Base-by-base conservation (phyloP, 495 filamentous ascomycete species). In the Penicillium subrubescens region DNA sequence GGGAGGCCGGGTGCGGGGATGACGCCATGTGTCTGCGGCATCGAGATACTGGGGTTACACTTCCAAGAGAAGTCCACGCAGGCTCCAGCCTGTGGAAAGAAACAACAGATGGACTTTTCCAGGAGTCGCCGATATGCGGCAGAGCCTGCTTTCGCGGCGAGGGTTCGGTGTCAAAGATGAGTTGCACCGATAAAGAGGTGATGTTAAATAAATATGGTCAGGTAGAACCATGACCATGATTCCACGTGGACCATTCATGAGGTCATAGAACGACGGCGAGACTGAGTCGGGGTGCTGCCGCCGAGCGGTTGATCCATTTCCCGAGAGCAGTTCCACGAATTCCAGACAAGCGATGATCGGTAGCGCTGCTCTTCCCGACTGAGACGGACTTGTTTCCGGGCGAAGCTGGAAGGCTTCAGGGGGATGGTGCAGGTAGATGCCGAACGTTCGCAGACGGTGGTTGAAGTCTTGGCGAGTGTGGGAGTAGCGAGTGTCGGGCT, bases 291-390 rank as follows among this genome's bases (percentile, higher is more conserved):
- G 15, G 54, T 58, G 27, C 35, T 56, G 27, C 60, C 62, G 19
- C 58, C 69, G 31, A 74, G 37, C n/a, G 71, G 70, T 63, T 68
- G 69, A 25, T 60, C 65, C 34, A 72, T 55, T 34, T 72, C 70
- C 44, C 46, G 68, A 17, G 71, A 68, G 52, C 67, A 74, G 27
- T 68, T 72, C 71, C 71, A 72, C 8, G 67, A 60, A 12, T 66
- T 72, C 71, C 71, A 70, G 17, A 62, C 57, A 7, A 73, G 25
- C 3, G 65, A 70, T 3, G 71, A 68, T 8, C 71, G 71, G 27
- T 74, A 74, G 15, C 65, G 65, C 57, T 75, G 73, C 64, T 77
- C 75, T 59, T 77, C 75, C n/a, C 73, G 72, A 4, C 73, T 64
- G 23, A 77, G 68, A 3, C 70, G 67, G 5, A 75, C 66, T 46